Percentiles rank a stretch among this genome's conserved stretches.
These are phyloP conservation scores for Kazachstania taianensis DNA, from an alignment of 805 yeast genomes.

Conservation along the genomic window DNA sequence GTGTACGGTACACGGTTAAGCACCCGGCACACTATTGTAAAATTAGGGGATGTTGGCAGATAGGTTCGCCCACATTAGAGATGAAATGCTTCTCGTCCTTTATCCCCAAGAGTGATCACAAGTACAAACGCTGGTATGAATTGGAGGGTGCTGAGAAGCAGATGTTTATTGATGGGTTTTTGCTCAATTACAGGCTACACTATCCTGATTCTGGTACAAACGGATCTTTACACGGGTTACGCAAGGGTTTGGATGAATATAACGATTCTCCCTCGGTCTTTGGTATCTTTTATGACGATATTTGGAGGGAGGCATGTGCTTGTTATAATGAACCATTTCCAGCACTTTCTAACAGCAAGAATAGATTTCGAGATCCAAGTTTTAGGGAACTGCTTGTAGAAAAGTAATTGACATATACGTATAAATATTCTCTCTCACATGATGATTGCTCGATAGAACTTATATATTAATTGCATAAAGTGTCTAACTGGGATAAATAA, in stretches of 20 bases:
- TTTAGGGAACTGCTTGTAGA: constrained; percentile 7
- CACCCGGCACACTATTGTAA: too few relatives aligned
- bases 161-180: constrained; percentile 18
- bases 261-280: constrained; percentile 26
- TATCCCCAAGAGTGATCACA: background rate
- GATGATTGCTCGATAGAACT: background rate
- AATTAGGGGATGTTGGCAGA: background rate
- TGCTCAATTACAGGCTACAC: constrained; percentile 16
- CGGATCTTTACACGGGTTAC: constrained; percentile 19
- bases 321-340: too few relatives aligned
- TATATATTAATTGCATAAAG: too few relatives aligned
- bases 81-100: background rate
- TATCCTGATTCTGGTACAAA: constrained; percentile 27
- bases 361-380: constrained; percentile 7
- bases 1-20: too few relatives aligned
- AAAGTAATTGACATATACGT: too few relatives aligned
- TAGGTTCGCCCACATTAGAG: too few relatives aligned
- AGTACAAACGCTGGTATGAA: constrained; percentile 21
- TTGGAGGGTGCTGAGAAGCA: constrained; percentile 19
- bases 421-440: too few relatives aligned
- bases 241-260: constrained; percentile 15
- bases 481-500: too few relatives aligned
- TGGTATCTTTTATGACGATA: constrained; percentile 27
- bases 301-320: constrained; percentile 10
- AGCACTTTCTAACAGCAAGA: background rate